Conservation (phyloP, 495 filamentous ascomycete species). For the Cenococcum geophilum region DNA sequence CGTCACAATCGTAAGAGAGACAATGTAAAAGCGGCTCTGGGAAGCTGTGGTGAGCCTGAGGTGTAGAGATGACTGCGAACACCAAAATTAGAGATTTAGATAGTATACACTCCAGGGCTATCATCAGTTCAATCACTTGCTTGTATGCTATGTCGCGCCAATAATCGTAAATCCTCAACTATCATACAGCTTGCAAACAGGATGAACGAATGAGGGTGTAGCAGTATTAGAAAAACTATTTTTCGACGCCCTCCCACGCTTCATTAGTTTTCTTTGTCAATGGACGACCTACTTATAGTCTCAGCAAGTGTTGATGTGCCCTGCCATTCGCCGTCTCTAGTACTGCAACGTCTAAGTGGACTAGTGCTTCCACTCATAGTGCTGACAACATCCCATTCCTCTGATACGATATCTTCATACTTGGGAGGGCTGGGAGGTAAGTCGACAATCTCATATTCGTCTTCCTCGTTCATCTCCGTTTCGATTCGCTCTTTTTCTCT, state of each 20-base stretch:
- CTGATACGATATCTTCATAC: neutral
- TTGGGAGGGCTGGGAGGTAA: neutral
- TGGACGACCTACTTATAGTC: neutral
- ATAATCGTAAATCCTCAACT: too few relatives aligned
- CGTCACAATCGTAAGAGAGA: too few relatives aligned
- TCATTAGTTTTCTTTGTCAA: constrained; percentile 1
- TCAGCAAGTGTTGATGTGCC: constrained; percentile 20
- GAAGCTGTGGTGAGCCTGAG: too few relatives aligned
- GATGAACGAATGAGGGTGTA: too few relatives aligned
- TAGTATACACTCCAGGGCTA: too few relatives aligned
- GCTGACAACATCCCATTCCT: constrained; percentile 20
- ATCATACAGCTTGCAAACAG: too few relatives aligned
- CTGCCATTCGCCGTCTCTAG: constrained; percentile 13
- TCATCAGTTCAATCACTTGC: too few relatives aligned
- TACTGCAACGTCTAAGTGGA: constrained; percentile 4
- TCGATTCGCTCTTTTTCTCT: neutral
- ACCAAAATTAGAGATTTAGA: too few relatives aligned
- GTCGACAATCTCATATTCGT: neutral
- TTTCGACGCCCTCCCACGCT: constrained; percentile 11
- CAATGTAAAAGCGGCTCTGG: too few relatives aligned
- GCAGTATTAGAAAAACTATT: neutral
- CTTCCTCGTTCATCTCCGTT: neutral
- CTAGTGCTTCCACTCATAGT: constrained; percentile 7
- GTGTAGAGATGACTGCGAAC: too few relatives aligned
- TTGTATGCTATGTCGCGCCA: too few relatives aligned